A percentile compares a stretch with the other conserved stretches of the same genome.
These are phyloP conservation scores for Basipetospora sp. DNA, from an alignment of 2,329 filamentous ascomycete genomes.

Conservation along the genomic window DNA sequence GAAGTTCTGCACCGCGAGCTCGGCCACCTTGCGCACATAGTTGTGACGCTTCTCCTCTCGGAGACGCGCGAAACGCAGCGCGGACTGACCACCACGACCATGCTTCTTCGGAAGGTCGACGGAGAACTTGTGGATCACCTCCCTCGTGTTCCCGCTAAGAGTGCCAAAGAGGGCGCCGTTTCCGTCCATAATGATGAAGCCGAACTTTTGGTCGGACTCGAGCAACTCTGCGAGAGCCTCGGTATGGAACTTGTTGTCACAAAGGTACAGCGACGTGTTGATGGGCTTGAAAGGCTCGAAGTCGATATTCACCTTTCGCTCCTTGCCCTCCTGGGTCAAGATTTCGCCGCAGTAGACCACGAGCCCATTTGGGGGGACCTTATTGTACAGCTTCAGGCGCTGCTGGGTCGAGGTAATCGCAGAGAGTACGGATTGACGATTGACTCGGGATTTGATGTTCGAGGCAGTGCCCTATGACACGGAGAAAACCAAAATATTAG, in stretches of 20 bases:
- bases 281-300: constrained; percentile 99
- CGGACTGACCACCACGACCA: constrained; percentile 98
- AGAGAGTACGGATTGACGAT: constrained; percentile 91
- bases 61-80: constrained; percentile 96
- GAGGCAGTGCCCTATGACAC: constrained; percentile 73
- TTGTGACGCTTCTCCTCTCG: constrained; percentile 99
- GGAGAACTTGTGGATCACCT: constrained; percentile 93
- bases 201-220: constrained; percentile 97
- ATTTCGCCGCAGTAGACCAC: constrained; percentile 99
- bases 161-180: constrained; percentile 96
- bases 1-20: constrained; percentile 96
- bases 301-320: constrained; percentile 99
- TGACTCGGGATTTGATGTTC: constrained; percentile 99
- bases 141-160: constrained; percentile 89
- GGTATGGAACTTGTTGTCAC: constrained; percentile 99
- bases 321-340: constrained; percentile 93
- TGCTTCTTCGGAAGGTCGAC: constrained; percentile 99
- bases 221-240: constrained; percentile 92
- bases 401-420: constrained; percentile 99
- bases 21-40: constrained; percentile 96
- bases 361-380: constrained; percentile 91
- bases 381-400: constrained; percentile 96
- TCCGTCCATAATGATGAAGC: constrained; percentile 99
- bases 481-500: no score
- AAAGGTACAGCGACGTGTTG: constrained; percentile 97